Evolutionary conservation across 352 stramenopile genomes (phyloP).

Genomic region (Globisporangium polare): DNA sequence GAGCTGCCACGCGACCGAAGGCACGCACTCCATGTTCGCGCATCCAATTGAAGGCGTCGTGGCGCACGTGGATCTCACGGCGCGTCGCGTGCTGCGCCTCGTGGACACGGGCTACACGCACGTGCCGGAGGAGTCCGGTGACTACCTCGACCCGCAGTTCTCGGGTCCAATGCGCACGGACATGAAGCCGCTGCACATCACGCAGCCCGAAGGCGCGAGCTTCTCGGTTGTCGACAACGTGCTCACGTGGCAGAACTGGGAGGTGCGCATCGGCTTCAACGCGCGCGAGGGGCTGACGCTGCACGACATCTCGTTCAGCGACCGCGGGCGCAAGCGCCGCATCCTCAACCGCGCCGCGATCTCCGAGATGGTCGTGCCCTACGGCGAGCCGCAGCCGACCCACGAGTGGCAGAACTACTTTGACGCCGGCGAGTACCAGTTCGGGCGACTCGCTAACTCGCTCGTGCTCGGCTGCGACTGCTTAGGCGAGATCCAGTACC

Average conservation of each 20-base stretch:
- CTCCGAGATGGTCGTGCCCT: constrained; percentile 87
- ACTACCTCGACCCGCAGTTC: constrained; percentile 39
- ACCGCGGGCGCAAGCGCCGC: constrained; percentile 31
- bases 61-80: constrained; percentile 40
- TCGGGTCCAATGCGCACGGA: constrained; percentile 34
- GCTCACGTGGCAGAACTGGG: constrained; percentile 80
- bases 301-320: constrained; percentile 59
- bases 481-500: constrained; percentile 81
- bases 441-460: constrained; percentile 73
- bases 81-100: constrained; percentile 34
- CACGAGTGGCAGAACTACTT: constrained; percentile 85
- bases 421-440: constrained; percentile 79
- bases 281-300: constrained; percentile 74
- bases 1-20: constrained; percentile 36
- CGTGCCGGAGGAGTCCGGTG: constrained; percentile 35
- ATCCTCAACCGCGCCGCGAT: constrained; percentile 68
- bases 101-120: constrained; percentile 43
- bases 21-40: constrained; percentile 45
- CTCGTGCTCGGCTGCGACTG: constrained; percentile 83
- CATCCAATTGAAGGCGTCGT: constrained; percentile 47
- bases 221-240: constrained; percentile 67
- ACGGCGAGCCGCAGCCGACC: constrained; percentile 66
- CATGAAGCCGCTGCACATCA: constrained; percentile 66
- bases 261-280: constrained; percentile 80
- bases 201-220: constrained; percentile 67